Base-by-base conservation (phyloP, 306 rosid species). In the Fragaria iinumae region DNA sequence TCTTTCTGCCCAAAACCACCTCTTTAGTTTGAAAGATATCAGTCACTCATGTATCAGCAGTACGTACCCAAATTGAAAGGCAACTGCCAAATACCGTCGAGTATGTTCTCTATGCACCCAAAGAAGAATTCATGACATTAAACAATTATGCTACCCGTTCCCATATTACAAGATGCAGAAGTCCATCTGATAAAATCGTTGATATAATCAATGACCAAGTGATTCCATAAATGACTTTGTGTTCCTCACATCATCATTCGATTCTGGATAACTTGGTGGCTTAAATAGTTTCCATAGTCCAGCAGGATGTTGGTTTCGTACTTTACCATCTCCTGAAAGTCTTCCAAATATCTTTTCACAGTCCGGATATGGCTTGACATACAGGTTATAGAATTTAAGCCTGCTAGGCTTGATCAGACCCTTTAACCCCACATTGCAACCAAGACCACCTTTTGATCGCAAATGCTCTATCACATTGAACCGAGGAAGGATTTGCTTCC, bases 361-460 rank as follows among this genome's bases (percentile, higher is more conserved):
- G 44, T 92, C 97, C 0, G 93, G 95, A 80, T 91, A 94, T 10
- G 96, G 97, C 83, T 92, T 91, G 20, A 91, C 98, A 70, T 88
- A 94, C 57, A 89, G 88, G 83, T 94, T 94, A 69, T 90, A 91
- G 88, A 94, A 94, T 70, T 76, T 79, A 64, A 94, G 87, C 86
- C 96, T 91, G 76, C 91, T 88, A 39, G 95, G 97, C 80, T 82
- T 92, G 75, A 94, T 82, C 76, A 94, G 27, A 63, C 88, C 93
- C 79, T 78, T 89, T 82, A 92, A 83, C 60, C 90, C 88, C 69
- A 94, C 67, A 69, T 89, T 82, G 80, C 79, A 88, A 69, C 88
- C 92, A 77, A 94, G 80, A 27, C 93, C 93, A 23, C 90, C 91
- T 70, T 77, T 88, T 68, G 88, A 91, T 74, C 78, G 86, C 88